A percentile compares a stretch with the other conserved stretches of the same genome.
Evolutionary conservation across 352 stramenopile species (phyloP).

Genomic region (Phytophthora megakarya): DNA sequence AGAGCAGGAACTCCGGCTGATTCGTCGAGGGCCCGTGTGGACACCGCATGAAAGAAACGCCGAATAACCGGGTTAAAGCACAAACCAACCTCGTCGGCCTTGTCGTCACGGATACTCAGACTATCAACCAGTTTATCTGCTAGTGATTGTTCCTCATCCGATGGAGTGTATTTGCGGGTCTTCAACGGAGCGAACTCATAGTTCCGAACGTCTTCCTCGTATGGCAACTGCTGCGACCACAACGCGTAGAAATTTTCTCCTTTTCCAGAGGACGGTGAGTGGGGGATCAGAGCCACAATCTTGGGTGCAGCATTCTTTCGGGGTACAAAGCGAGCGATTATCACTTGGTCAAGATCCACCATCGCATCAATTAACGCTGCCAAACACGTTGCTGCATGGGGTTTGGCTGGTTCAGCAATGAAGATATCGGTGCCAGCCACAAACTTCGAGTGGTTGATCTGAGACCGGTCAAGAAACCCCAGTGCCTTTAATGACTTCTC

Average conservation of each 20-base stretch:
- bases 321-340: constrained; percentile 77
- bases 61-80: constrained; percentile 79
- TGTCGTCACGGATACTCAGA: constrained; percentile 71
- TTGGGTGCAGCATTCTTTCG: constrained; percentile 81
- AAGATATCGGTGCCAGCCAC: constrained; percentile 72
- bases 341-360: constrained; percentile 61
- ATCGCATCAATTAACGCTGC: constrained; percentile 71
- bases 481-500: constrained; percentile 80
- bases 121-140: constrained; percentile 78
- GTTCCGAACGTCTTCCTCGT: constrained; percentile 76
- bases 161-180: constrained; percentile 54
- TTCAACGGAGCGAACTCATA: constrained; percentile 82
- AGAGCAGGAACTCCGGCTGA: constrained; percentile 51
- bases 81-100: constrained; percentile 52
- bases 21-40: constrained; percentile 59
- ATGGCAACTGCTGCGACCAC: constrained; percentile 78
- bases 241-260: constrained; percentile 68
- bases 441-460: constrained; percentile 63
- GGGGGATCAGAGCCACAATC: constrained; percentile 74
- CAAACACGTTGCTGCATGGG: constrained; percentile 60
- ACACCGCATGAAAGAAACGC: constrained; percentile 75
- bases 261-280: constrained; percentile 33
- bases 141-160: constrained; percentile 56
- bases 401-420: constrained; percentile 75
- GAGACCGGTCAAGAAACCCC: constrained; percentile 65